phyloP scores from a whole-genome alignment of 306 rosid genomes.

The Rubus idaeus region DNA sequence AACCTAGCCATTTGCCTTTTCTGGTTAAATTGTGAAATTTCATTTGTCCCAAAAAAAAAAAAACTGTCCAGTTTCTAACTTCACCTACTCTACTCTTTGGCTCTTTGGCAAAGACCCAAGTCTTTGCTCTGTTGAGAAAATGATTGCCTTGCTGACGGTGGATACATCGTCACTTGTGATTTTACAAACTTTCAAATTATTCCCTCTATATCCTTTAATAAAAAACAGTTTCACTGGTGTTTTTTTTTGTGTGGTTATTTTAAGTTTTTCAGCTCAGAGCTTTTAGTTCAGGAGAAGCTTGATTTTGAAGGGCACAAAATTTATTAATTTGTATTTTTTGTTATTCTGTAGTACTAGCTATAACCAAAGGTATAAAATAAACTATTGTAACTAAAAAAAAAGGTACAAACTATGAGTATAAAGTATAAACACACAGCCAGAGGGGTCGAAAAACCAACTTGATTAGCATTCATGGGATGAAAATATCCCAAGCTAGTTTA shows the following conservation, averaged over 20 bases:
- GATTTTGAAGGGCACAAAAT: too few species aligned
- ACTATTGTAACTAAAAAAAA: too few species aligned
- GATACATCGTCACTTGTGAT: background rate
- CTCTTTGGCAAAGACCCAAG: too few species aligned
- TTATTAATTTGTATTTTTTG: too few species aligned
- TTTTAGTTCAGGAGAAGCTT: too few species aligned
- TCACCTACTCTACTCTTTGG: background rate
- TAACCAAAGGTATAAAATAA: too few species aligned
- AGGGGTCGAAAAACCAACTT: background rate
- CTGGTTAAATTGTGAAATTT: background rate
- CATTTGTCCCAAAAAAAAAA: background rate
- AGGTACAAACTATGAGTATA: background rate
- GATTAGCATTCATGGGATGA: background rate
- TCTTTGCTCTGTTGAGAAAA: background rate
- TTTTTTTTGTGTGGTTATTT: too few species aligned
- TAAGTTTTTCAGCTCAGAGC: too few species aligned
- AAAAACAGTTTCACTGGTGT: too few species aligned
- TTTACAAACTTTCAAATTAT: background rate
- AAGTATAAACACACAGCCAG: background rate
- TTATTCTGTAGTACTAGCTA: too few species aligned
- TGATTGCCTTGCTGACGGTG: conserved; percentile 2
- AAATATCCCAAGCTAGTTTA: conserved; percentile 1
- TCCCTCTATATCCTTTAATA: too few species aligned
- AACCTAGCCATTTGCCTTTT: conserved; percentile 8
- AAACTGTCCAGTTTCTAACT: background rate